phyloP scores from a whole-genome alignment of 176 grass and related monocot species.

The Dactylis glomerata region DNA sequence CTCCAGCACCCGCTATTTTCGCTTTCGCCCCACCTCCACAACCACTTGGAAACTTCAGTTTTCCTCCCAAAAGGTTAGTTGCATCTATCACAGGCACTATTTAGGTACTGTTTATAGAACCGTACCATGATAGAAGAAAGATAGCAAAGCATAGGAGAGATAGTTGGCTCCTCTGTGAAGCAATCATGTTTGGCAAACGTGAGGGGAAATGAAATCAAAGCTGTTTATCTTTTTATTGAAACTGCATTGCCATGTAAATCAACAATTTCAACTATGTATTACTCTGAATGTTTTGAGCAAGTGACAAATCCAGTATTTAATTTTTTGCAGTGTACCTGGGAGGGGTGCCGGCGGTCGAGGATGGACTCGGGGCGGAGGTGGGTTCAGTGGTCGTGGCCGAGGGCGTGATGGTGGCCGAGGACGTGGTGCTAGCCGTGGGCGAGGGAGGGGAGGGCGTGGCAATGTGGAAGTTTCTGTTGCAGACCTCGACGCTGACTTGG shows the following conservation, averaged over 20 bases:
- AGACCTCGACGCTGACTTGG: slow-evolving; percentile 55
- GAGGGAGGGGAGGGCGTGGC: slow-evolving; percentile 7
- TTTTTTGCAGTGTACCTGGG: slow-evolving; percentile 19
- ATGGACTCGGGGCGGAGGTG: slow-evolving; percentile 25
- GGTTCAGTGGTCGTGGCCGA: slow-evolving; percentile 6
- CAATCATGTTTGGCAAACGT: background rate
- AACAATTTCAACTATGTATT: slow-evolving; percentile 4
- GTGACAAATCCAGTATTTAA: background rate
- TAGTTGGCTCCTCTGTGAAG: background rate
- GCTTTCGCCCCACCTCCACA: slow-evolving; percentile 1
- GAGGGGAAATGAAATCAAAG: background rate
- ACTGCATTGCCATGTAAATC: background rate
- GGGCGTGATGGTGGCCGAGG: slow-evolving; percentile 23
- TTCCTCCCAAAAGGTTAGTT: slow-evolving; percentile 44
- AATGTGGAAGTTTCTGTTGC: slow-evolving; percentile 33
- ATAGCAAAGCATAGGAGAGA: background rate
- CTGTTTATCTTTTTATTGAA: background rate
- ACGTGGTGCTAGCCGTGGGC: background rate
- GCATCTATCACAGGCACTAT: background rate
- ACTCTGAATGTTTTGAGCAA: background rate
- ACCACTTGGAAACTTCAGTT: slow-evolving; percentile 29
- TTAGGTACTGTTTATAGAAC: background rate
- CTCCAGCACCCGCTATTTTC: slow-evolving; percentile 21
- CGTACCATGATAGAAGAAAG: background rate
- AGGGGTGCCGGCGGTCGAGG: slow-evolving; percentile 6